These are phyloP conservation scores for Leccinum boreale DNA, from an alignment of 768 basidiomycete genomes.

Conservation along the genomic window DNA sequence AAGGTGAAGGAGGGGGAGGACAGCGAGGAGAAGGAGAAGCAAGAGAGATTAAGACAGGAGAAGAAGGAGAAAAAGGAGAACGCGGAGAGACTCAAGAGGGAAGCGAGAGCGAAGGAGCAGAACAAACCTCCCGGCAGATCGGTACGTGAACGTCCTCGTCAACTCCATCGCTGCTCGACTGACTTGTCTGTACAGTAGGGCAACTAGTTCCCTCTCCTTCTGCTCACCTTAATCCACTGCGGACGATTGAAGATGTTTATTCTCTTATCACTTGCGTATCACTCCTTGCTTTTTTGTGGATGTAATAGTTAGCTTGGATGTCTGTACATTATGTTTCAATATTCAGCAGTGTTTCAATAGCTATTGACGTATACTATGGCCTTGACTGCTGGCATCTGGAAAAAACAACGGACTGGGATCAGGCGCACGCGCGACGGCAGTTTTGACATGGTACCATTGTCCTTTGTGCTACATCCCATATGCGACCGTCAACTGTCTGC, in stretches of 20 bases:
- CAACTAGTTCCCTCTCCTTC: not conserved
- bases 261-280: constrained; percentile 7
- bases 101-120: not conserved
- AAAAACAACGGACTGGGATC: not conserved
- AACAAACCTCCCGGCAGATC: not conserved
- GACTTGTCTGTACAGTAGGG: constrained; percentile 1
- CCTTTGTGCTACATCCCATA: not conserved
- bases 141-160: constrained; percentile 15
- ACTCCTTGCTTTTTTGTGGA: not conserved
- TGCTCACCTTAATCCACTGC: not conserved
- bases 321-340: constrained; percentile 1
- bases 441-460: not conserved
- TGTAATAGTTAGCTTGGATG: not conserved
- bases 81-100: not conserved
- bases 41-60: not conserved
- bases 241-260: constrained; percentile 7
- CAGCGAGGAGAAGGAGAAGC: not conserved
- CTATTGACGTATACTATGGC: not conserved
- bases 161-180: not conserved
- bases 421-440: not conserved
- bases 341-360: not conserved
- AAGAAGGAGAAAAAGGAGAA: not conserved
- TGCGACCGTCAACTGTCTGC: not conserved
- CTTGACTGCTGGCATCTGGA: no score
- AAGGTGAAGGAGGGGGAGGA: not conserved